Evolutionary conservation across 345 rosid species (phyloP).

Genomic region (Schrenkiella parvula): DNA sequence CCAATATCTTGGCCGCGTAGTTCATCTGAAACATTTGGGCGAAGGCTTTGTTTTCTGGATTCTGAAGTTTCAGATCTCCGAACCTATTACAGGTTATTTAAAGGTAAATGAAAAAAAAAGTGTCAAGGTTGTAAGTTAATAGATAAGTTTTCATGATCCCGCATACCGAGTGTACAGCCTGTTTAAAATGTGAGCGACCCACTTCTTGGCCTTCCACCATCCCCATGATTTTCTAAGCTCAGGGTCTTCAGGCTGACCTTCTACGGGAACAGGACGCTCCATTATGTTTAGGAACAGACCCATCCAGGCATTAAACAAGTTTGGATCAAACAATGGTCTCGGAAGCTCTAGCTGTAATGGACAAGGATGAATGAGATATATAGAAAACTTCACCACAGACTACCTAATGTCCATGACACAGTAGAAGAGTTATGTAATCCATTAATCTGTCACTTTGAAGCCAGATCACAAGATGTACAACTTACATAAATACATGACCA

Average conservation of each 20-base stretch:
- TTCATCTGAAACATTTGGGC: constrained; percentile 91
- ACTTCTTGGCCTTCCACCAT: constrained; percentile 99
- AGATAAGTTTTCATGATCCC: not conserved
- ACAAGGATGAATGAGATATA: constrained; percentile 1
- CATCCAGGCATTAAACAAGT: constrained; percentile 95
- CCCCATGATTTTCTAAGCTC: constrained; percentile 98
- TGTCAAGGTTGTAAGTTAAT: not conserved
- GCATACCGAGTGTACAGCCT: constrained; percentile 86
- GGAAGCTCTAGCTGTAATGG: constrained; percentile 88
- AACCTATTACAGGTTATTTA: constrained; percentile 45
- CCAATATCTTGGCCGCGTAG: constrained; percentile 90
- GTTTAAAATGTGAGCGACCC: constrained; percentile 96
- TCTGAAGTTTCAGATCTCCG: constrained; percentile 94
- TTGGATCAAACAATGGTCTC: constrained; percentile 76
- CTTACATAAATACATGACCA: constrained; percentile 99
- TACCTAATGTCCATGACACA: not conserved
- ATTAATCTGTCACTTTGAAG: not conserved
- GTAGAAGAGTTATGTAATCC: not conserved
- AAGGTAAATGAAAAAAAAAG: not conserved
- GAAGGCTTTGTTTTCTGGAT: constrained; percentile 83
- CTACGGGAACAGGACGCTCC: constrained; percentile 88
- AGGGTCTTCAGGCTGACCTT: constrained; percentile 87
- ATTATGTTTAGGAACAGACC: constrained; percentile 74
- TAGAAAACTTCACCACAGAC: not conserved
- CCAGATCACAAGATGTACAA: constrained; percentile 20